Evolutionary conservation across 352 stramenopile genomes (phyloP).

Genomic region (Phytopythium delawarense): DNA sequence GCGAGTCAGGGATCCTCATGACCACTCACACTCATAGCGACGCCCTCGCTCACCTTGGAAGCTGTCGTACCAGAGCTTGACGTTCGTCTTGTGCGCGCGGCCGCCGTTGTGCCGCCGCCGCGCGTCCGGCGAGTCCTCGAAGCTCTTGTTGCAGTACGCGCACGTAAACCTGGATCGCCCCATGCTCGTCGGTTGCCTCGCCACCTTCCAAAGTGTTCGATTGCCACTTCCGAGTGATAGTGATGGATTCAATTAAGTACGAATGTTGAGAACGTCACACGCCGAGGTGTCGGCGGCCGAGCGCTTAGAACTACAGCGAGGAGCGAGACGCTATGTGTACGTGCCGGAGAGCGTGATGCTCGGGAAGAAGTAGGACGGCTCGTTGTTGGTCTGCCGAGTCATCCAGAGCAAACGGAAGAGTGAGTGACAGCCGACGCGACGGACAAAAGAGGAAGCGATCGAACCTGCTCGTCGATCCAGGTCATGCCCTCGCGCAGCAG

Average conservation of each 20-base stretch:
- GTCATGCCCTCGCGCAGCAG: slow-evolving; percentile 94
- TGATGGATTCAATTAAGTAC: slow-evolving; percentile 27
- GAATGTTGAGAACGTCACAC: slow-evolving; percentile 9
- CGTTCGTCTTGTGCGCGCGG: slow-evolving; percentile 74
- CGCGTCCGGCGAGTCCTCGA: slow-evolving; percentile 73
- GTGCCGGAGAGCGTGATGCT: slow-evolving; percentile 79
- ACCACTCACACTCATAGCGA: background rate
- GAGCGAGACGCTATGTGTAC: slow-evolving; percentile 42
- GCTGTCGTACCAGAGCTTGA: slow-evolving; percentile 85
- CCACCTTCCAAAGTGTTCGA: background rate
- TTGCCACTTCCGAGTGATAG: background rate
- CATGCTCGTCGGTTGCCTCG: slow-evolving; percentile 25
- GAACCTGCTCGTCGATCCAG: slow-evolving; percentile 93
- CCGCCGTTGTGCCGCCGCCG: slow-evolving; percentile 59
- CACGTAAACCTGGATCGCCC: slow-evolving; percentile 53
- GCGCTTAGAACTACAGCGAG: background rate
- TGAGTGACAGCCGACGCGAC: slow-evolving; percentile 4
- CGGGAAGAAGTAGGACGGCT: slow-evolving; percentile 82
- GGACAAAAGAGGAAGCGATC: background rate
- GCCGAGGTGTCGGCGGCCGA: background rate
- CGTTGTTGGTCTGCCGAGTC: slow-evolving; percentile 34
- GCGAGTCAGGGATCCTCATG: background rate
- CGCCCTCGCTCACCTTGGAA: slow-evolving; percentile 40
- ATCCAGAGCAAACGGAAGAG: background rate
- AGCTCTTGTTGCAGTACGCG: slow-evolving; percentile 80